Conservation (phyloP, 108 stramenopile genomes). For the Conticribra guillardii region DNA sequence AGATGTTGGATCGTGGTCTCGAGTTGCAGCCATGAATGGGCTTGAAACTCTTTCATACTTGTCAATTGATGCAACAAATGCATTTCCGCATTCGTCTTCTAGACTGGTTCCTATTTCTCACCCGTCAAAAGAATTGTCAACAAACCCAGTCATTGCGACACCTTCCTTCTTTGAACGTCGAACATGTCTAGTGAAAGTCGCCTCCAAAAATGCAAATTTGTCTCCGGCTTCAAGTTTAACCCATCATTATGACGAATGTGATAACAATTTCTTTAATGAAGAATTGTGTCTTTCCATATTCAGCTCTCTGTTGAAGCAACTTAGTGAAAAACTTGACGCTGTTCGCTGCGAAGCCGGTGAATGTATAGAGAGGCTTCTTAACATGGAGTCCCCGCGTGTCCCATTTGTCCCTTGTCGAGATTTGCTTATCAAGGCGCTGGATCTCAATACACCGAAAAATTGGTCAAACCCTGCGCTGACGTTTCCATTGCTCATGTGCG, state of each 20-base stretch:
- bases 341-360: slow-evolving; percentile 85
- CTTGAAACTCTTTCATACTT: slow-evolving; percentile 62
- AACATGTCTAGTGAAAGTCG: neutral
- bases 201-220: neutral
- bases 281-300: slow-evolving; percentile 53
- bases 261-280: slow-evolving; percentile 36
- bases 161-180: slow-evolving; percentile 36
- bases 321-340: slow-evolving; percentile 92
- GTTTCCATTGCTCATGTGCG: slow-evolving; percentile 76
- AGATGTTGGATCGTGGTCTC: slow-evolving; percentile 98
- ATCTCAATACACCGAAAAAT: slow-evolving; percentile 38
- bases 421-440: slow-evolving; percentile 44
- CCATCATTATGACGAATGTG: neutral
- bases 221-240: neutral
- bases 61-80: slow-evolving; percentile 36
- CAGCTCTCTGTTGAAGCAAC: slow-evolving; percentile 81
- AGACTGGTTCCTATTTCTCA: neutral
- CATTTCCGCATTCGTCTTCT: slow-evolving; percentile 33
- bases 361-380: slow-evolving; percentile 70
- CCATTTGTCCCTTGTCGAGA: slow-evolving; percentile 57
- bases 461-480: slow-evolving; percentile 66
- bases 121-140: neutral
- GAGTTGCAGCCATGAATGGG: slow-evolving; percentile 91
- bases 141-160: slow-evolving; percentile 3
- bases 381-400: slow-evolving; percentile 43